Conservation (phyloP, 805 yeast species). For the Grigorovia transvaalensis region DNA sequence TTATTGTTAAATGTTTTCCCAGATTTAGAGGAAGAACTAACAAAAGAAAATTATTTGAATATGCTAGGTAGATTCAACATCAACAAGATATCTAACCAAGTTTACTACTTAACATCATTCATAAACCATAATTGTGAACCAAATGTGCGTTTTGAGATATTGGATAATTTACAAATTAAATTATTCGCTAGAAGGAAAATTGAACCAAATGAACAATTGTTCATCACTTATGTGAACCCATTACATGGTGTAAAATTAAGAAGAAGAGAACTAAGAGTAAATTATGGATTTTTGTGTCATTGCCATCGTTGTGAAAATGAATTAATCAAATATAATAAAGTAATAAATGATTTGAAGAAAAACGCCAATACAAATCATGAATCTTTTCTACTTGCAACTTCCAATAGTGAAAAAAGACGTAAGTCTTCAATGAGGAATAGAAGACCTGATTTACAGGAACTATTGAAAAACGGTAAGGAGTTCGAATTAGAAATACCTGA, state of each 20-base stretch:
- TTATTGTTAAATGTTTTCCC: slow-evolving; percentile 42
- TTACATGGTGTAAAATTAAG: slow-evolving; percentile 50
- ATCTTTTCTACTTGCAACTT: neutral
- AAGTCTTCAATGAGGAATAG: slow-evolving; percentile 26
- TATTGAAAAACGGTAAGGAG: slow-evolving; percentile 36
- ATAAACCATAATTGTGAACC: slow-evolving; percentile 73
- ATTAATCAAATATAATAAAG: slow-evolving; percentile 8
- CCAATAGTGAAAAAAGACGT: slow-evolving; percentile 9
- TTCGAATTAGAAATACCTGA: slow-evolving; percentile 41
- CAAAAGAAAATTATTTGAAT: slow-evolving; percentile 45
- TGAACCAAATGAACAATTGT: slow-evolving; percentile 53
- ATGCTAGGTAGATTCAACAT: slow-evolving; percentile 66
- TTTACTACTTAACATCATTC: slow-evolving; percentile 56
- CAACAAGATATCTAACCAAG: slow-evolving; percentile 56
- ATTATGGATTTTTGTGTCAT: slow-evolving; percentile 70
- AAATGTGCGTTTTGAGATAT: slow-evolving; percentile 44
- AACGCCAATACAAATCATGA: neutral
- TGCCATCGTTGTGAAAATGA: slow-evolving; percentile 60
- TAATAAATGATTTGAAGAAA: neutral
- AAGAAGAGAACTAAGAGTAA: slow-evolving; percentile 52
- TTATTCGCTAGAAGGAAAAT: slow-evolving; percentile 52
- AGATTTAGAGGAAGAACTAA: slow-evolving; percentile 20
- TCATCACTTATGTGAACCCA: slow-evolving; percentile 63
- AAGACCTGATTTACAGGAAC: slow-evolving; percentile 36
- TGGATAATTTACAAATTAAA: slow-evolving; percentile 40